Evolutionary conservation across 2,329 filamentous ascomycete species (phyloP).

Genomic region (Lachnellula willkommii): DNA sequence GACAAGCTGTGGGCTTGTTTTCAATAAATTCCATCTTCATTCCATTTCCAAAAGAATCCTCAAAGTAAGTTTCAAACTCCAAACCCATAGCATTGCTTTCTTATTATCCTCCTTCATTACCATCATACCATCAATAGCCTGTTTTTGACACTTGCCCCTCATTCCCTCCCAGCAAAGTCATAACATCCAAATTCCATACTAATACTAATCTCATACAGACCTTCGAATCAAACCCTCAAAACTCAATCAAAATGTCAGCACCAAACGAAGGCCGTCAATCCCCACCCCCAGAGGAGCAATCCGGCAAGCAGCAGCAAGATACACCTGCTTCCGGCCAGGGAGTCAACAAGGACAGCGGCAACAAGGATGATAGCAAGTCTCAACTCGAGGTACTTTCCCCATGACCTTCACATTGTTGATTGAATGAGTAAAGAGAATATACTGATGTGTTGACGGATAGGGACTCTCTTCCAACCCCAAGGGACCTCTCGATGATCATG

Average conservation of each 20-base stretch:
- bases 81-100: neutral
- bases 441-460: conserved; percentile 27
- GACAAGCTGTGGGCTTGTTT: conserved; percentile 1
- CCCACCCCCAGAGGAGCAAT: conserved; percentile 65
- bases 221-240: neutral
- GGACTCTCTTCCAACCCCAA: conserved; percentile 61
- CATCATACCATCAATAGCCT: neutral
- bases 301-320: conserved; percentile 57
- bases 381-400: conserved; percentile 40
- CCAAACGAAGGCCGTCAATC: conserved; percentile 71
- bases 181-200: neutral
- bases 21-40: neutral
- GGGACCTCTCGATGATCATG: conserved; percentile 54
- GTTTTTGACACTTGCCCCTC: neutral
- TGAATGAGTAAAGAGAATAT: neutral
- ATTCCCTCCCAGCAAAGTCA: neutral
- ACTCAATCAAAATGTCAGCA: conserved; percentile 26
- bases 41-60: neutral
- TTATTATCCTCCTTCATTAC: neutral
- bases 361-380: conserved; percentile 48
- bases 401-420: neutral
- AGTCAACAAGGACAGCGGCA: conserved; percentile 46
- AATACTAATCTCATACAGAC: neutral
- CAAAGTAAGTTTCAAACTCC: neutral
- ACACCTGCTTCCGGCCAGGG: conserved; percentile 53